Percentiles rank a stretch among this genome's conserved stretches.
These are phyloP conservation scores for Gigaspora rosea DNA, from an alignment of 192 early-diverging fungal species.

Conservation along the genomic window DNA sequence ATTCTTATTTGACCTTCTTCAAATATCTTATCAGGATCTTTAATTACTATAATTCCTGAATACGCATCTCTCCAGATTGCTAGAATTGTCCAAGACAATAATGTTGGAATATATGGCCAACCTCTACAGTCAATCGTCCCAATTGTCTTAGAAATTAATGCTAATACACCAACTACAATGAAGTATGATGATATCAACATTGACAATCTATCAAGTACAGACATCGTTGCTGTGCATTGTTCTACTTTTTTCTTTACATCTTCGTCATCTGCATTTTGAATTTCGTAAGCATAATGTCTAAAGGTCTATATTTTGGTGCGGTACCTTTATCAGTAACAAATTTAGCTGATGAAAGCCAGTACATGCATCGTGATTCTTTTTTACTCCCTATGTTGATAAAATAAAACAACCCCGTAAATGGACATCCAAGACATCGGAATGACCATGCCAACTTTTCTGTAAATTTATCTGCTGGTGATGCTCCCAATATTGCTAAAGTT, in stretches of 20 bases:
- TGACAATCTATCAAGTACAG: constrained; percentile 7
- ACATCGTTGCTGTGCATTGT: background rate
- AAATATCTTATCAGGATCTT: background rate
- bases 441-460: background rate
- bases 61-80: background rate
- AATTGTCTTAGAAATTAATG: background rate
- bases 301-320: background rate
- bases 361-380: background rate
- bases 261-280: background rate
- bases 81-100: constrained; percentile 3
- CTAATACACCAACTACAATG: background rate
- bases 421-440: background rate
- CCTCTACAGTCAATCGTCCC: background rate
- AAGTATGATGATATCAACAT: constrained; percentile 9
- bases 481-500: background rate
- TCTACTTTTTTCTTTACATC: background rate
- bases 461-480: background rate
- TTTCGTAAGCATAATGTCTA: background rate
- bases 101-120: constrained; percentile 8
- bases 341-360: background rate
- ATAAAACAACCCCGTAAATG: background rate
- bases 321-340: background rate
- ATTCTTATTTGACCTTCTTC: background rate
- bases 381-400: background rate
- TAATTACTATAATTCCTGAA: background rate